These are phyloP conservation scores for Ophiostoma ips DNA, from an alignment of 2,329 filamentous ascomycete species.

Conservation along the genomic window DNA sequence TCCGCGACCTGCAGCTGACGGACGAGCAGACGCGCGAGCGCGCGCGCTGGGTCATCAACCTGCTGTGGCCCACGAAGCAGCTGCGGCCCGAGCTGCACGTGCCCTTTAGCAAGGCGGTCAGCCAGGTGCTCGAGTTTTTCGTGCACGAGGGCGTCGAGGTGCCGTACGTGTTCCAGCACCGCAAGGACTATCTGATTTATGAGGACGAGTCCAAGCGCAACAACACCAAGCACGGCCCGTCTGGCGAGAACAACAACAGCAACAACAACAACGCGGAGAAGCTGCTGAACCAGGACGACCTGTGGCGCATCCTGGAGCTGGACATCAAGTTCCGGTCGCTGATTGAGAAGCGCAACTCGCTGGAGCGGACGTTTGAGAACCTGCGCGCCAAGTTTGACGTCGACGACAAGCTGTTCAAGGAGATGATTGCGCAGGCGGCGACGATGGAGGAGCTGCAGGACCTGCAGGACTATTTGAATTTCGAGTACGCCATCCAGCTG, in stretches of 20 bases:
- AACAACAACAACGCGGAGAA: conserved; percentile 65
- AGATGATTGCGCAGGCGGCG: conserved; percentile 64
- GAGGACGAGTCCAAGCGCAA: conserved; percentile 54
- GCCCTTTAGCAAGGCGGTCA: conserved; percentile 77
- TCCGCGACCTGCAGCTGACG: conserved; percentile 66
- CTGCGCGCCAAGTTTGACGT: conserved; percentile 46
- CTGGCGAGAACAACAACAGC: conserved; percentile 51
- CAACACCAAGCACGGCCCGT: conserved; percentile 59
- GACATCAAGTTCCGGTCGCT: conserved; percentile 92
- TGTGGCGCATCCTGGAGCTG: conserved; percentile 90
- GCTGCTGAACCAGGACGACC: conserved; percentile 77
- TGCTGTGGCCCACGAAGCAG: conserved; percentile 79
- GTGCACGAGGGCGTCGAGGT: conserved; percentile 90
- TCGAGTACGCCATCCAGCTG: conserved; percentile 74
- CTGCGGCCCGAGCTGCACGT: conserved; percentile 57
- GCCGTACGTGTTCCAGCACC: conserved; percentile 94
- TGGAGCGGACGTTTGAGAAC: conserved; percentile 66
- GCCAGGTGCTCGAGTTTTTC: conserved; percentile 89
- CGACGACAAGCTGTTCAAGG: conserved; percentile 46
- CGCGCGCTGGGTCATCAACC: conserved; percentile 77
- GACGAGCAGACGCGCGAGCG: conserved; percentile 85
- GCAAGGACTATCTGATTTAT: conserved; percentile 94
- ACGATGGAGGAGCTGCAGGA: conserved; percentile 95
- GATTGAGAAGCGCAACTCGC: conserved; percentile 76
- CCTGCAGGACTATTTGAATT: conserved; percentile 90